These are phyloP conservation scores for Byssochlamys sp. DNA, from an alignment of 2,329 filamentous ascomycete genomes.

Conservation along the genomic window DNA sequence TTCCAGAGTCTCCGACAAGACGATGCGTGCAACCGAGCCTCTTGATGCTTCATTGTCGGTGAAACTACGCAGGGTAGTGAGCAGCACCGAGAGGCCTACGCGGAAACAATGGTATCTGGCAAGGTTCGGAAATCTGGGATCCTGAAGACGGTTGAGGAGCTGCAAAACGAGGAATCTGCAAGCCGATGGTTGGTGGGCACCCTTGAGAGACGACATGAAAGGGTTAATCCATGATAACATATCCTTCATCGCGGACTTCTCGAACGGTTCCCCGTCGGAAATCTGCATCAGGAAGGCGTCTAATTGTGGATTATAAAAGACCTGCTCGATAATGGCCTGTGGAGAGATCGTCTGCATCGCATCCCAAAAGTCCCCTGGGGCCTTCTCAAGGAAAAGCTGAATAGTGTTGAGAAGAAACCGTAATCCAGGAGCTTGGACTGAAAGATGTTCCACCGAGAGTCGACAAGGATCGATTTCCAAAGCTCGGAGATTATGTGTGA, in stretches of 20 bases:
- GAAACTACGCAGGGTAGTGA: conserved; percentile 39
- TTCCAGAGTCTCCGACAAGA: conserved; percentile 40
- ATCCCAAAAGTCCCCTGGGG: conserved; percentile 76
- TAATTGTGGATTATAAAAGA: conserved; percentile 65
- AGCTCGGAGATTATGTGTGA: conserved; percentile 67
- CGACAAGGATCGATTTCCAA: conserved; percentile 62
- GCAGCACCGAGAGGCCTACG: conserved; percentile 35
- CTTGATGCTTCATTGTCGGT: conserved; percentile 37
- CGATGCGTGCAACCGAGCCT: conserved; percentile 38
- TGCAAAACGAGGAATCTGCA: conserved; percentile 70
- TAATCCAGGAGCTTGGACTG: conserved; percentile 53
- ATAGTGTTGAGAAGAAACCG: conserved; percentile 62
- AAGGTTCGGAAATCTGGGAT: conserved; percentile 29
- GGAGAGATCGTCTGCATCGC: conserved; percentile 73
- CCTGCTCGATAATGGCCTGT: conserved; percentile 69
- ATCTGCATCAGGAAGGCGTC: conserved; percentile 45
- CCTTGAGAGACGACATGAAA: conserved; percentile 67
- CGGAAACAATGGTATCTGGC: conserved; percentile 39
- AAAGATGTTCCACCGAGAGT: conserved; percentile 56
- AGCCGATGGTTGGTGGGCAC: conserved; percentile 66
- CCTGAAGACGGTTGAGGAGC: conserved; percentile 53
- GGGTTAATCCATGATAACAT: conserved; percentile 69
- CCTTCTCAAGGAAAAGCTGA: conserved; percentile 61
- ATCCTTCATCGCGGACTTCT: conserved; percentile 48
- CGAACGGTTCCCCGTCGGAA: conserved; percentile 42